Percentiles rank a stretch among this genome's conserved stretches.
Conservation (phyloP, 768 basidiomycete genomes). For the Gloeophyllum trabeum region DNA sequence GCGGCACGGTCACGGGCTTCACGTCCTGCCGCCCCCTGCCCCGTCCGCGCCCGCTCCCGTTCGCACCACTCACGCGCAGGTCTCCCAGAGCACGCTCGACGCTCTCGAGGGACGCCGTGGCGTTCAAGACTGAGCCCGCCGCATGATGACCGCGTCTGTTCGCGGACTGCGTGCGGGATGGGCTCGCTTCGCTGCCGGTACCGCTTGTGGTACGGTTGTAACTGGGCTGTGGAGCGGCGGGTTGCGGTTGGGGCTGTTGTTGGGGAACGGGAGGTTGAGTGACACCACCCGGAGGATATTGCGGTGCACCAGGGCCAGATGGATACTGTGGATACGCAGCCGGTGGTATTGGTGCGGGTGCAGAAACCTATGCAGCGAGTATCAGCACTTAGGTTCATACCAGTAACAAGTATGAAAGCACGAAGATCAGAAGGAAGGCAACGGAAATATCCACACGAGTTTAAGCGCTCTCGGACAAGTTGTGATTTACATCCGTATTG, state of each 20-base stretch:
- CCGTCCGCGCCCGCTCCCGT: conserved; percentile 24
- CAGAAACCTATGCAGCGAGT: conserved; percentile 1
- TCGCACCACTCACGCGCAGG: conserved; percentile 23
- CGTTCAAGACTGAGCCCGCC: conserved; percentile 53
- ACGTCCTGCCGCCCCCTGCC: conserved; percentile 20
- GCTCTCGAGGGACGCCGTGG: conserved; percentile 64
- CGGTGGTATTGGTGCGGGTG: conserved; percentile 4
- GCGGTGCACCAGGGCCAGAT: background rate
- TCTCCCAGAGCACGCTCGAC: conserved; percentile 49
- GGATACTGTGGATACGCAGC: background rate
- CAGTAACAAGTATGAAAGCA: conserved; percentile 34
- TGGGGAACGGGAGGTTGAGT: conserved; percentile 1
- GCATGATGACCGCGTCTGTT: too few relatives aligned
- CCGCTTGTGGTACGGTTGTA: conserved; percentile 4
- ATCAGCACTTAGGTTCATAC: conserved; percentile 45
- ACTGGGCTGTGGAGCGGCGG: conserved; percentile 6
- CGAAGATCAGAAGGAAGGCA: conserved; percentile 49
- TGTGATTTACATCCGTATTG: conserved; percentile 37
- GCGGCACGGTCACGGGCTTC: conserved; percentile 43
- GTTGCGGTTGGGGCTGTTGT: conserved; percentile 5
- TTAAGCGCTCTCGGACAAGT: conserved; percentile 34
- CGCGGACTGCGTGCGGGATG: conserved; percentile 15
- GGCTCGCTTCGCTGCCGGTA: conserved; percentile 14
- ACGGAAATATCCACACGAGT: conserved; percentile 48
- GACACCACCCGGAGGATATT: background rate